phyloP scores from a whole-genome alignment of 164 flowering plant species.

The Paratinospora sagittata region DNA sequence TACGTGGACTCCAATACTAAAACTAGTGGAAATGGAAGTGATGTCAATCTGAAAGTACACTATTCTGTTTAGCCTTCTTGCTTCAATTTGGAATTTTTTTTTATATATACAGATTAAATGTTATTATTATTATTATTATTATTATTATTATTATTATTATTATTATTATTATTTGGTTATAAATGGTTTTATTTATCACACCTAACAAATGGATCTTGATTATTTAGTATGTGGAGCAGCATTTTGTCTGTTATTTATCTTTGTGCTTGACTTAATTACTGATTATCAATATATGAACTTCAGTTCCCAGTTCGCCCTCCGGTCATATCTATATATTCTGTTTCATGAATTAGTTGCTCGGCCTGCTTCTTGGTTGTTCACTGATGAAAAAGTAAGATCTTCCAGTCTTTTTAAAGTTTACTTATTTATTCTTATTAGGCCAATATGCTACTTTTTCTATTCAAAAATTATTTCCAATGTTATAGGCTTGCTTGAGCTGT shows the following conservation, averaged over 20 bases:
- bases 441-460: background rate
- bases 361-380: constrained; percentile 80
- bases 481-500: background rate
- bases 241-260: background rate
- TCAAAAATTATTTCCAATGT: constrained; percentile 3
- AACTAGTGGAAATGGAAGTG: background rate
- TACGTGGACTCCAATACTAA: background rate
- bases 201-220: too few relatives aligned
- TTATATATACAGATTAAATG: background rate
- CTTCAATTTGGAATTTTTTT: background rate
- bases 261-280: constrained; percentile 1
- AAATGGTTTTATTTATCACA: background rate
- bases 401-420: constrained; percentile 3
- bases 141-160: too few relatives aligned
- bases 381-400: constrained; percentile 68
- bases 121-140: too few relatives aligned
- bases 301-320: constrained; percentile 89
- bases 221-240: background rate
- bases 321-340: constrained; percentile 76
- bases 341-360: constrained; percentile 74
- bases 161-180: background rate
- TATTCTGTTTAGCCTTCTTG: background rate
- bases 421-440: background rate
- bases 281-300: constrained; percentile 16
- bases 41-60: background rate